Base-by-base conservation (phyloP, 345 rosid genomes). In the Lumnitzera littorea region DNA sequence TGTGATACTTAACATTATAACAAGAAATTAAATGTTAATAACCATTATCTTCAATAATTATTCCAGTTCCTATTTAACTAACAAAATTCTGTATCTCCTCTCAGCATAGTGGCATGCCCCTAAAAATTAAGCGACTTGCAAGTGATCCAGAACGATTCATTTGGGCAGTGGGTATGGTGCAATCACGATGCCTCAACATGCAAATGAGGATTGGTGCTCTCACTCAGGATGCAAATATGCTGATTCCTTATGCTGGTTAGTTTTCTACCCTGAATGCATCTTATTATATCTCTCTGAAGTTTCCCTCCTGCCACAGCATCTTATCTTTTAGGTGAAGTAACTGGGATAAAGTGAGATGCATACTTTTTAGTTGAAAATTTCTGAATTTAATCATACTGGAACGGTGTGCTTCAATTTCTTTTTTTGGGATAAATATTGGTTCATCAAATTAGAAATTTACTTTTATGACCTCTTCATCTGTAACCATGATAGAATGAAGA, bases 221-320 rank as follows among this genome's bases (percentile, higher is more conserved):
- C 50, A 72, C 80, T 70, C 98, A 89, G 81, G 90, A 92, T 65
- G 67, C 88, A 64, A 84, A 92, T 64, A 89, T 92, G 98, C 62
- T 92, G 66, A 72, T 92, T 67, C 96, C 98, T 70, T 92, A 92
- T 80, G 94, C 94, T 69, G 98, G 96, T 92, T 67, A 74, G 70
- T 16, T 61, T 56, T 60, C 53, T 25, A 50, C 1, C 16, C 58
- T 27, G 10, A 50, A 27, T 46, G 58, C 49, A 54, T 66, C 48
- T 15, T 31, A 47, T 31, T 43, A 16, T 46, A 23, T 1, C 17
- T 49, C 48, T 50, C 27, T 64, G 48, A 31, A 46, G 13, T 15
- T 15, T 54, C 12, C 51, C 24, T 41, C 13, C 46, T 50, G 13
- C 10, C 43, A 1, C 43, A 5, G 36, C 36, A 29, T 29, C 7